Evolutionary conservation across 2,329 filamentous ascomycete species (phyloP), one percentile per base, ranked within the genome.

Genomic region (Eutypella sp.): DNA sequence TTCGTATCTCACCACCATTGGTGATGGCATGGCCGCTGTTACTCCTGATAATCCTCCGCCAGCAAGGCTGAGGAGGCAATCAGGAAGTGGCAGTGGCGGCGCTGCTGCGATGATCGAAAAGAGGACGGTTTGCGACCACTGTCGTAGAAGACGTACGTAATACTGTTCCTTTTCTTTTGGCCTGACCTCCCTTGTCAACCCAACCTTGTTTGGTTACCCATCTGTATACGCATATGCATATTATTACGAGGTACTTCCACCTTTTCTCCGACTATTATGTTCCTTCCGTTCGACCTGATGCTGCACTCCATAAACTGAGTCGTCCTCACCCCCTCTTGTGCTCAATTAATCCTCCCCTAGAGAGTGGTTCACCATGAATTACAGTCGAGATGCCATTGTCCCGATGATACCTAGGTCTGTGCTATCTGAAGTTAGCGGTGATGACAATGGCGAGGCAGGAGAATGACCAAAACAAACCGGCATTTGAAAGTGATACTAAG

Each of bases 121-220:
- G 48, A 63, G 69, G 31, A 71, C 64, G 24, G 70, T 73, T 27
- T 73, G 70, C 54, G 70, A 73, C 48, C 68, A 73, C 50, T 73
- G 70, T 55, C 65, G 70, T 44, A 58, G 67, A 52, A 61, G 70
- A 52, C 60, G 70, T 71, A 64, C 50, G 68, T 61, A 25, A 22
- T 39, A 20, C 20, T 38, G n/a, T 40, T 38, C 44, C 24, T 47
- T 42, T 47, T 41, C 24, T 24, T 34, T 46, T 39, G 47, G 42
- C n/a, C 36, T 42, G 31, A 24, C 37, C 23, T n/a, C 20, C 43
- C 15, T 27, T 7, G 34, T 23, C 23, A 19, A 20, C 19, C 37
- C 25, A 29, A 7, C 29, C 18, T 18, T 39, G 29, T 39, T 24
- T 36, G 27, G 7, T 23, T 45, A 3, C 3, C 40, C n/a, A 10